Evolutionary conservation across 306 rosid genomes (phyloP).

Genomic region (Quercus robur): DNA sequence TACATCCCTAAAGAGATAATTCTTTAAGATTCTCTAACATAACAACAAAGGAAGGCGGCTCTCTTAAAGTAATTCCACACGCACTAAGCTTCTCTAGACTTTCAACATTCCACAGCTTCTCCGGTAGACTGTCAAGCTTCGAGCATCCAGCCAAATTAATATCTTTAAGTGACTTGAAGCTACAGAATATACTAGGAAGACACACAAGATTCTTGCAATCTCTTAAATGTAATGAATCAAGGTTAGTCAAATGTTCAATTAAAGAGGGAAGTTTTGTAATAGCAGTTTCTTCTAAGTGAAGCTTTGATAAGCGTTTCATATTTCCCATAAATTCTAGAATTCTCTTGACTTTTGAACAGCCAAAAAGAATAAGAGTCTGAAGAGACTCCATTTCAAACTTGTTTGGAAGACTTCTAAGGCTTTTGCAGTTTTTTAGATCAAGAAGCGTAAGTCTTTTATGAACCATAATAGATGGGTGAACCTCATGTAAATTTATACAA

Average conservation of each 20-base stretch:
- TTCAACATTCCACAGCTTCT: no score
- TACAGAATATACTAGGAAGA: no score
- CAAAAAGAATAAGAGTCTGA: slow-evolving; percentile 13
- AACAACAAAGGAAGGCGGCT: no score
- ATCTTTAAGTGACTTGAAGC: no score
- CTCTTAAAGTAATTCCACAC: no score
- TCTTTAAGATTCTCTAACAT: neutral
- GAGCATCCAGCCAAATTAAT: no score
- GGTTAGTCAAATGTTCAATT: no score
- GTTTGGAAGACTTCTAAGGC: neutral
- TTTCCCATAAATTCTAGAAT: slow-evolving; percentile 26
- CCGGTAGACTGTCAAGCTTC: no score
- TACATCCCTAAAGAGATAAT: slow-evolving; percentile 25
- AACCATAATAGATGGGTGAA: neutral
- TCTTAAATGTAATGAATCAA: no score
- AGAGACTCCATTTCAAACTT: slow-evolving; percentile 15
- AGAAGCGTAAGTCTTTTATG: neutral
- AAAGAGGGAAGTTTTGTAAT: no score
- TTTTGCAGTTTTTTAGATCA: neutral
- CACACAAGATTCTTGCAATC: no score
- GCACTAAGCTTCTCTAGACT: no score
- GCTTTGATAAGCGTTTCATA: slow-evolving; percentile 5
- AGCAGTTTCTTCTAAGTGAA: neutral
- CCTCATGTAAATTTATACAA: neutral
- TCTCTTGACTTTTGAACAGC: slow-evolving; percentile 22